Conservation (phyloP, 257 asterid species). For the Ehretia macrophylla region DNA sequence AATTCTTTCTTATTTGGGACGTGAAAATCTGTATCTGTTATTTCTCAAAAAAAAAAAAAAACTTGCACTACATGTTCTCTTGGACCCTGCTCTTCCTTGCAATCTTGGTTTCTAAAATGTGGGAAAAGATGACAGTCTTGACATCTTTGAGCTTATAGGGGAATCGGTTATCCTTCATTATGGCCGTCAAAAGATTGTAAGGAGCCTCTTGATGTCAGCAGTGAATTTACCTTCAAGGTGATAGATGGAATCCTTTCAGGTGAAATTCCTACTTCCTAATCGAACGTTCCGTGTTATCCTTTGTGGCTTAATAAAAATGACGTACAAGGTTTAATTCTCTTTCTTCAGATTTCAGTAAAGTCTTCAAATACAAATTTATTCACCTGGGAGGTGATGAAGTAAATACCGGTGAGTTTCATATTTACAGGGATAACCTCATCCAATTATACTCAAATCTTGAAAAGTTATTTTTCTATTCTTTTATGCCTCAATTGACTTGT, state of each 20-base stretch:
- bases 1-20: too few species aligned
- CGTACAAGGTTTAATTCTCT: slow-evolving; percentile 8
- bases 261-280: slow-evolving; percentile 17
- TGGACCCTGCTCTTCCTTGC: too few species aligned
- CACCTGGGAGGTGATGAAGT: slow-evolving; percentile 99
- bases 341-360: slow-evolving; percentile 79
- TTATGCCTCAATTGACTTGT: neutral
- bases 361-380: slow-evolving; percentile 81
- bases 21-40: too few species aligned
- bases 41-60: too few species aligned
- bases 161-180: slow-evolving; percentile 74
- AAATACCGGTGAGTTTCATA: slow-evolving; percentile 53
- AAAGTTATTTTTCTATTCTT: neutral
- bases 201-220: slow-evolving; percentile 91
- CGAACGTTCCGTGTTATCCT: neutral
- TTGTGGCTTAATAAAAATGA: neutral
- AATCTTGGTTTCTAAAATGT: too few species aligned
- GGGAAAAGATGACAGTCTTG: neutral
- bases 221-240: slow-evolving; percentile 72
- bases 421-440: neutral
- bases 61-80: too few species aligned
- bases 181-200: slow-evolving; percentile 78
- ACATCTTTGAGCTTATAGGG: slow-evolving; percentile 42
- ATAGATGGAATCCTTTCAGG: slow-evolving; percentile 91
- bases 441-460: neutral